phyloP scores from a whole-genome alignment of 176 grass and related monocot species.

The Cenchrus fungigraminus region DNA sequence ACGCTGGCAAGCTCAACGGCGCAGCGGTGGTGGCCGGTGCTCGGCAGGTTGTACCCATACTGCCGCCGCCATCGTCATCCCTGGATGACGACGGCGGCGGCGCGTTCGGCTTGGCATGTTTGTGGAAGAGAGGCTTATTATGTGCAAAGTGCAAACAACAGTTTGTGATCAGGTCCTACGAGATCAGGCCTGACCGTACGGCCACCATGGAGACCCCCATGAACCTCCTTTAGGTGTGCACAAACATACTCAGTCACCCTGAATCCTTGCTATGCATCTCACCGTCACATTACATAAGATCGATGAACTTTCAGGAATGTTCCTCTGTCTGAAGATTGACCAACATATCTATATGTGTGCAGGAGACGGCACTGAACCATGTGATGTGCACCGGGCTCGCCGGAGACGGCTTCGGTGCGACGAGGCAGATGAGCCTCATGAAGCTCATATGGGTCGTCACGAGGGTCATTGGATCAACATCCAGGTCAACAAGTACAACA shows the following conservation, averaged over 20 bases:
- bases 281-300: background rate
- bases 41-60: background rate
- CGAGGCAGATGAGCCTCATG: slow-evolving; percentile 52
- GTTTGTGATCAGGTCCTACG: slow-evolving; percentile 62
- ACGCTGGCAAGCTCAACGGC: slow-evolving; percentile 38
- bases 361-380: slow-evolving; percentile 63
- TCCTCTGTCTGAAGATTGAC: background rate
- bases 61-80: background rate
- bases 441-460: slow-evolving; percentile 68
- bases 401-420: slow-evolving; percentile 51
- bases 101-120: slow-evolving; percentile 54
- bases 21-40: background rate
- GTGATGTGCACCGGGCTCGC: slow-evolving; percentile 63
- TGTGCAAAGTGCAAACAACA: slow-evolving; percentile 38
- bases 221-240: slow-evolving; percentile 56
- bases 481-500: slow-evolving; percentile 61
- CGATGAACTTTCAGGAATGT: background rate
- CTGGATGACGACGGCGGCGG: background rate
- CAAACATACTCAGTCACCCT: background rate
- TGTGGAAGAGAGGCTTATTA: slow-evolving; percentile 48
- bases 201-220: slow-evolving; percentile 62
- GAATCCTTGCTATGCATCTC: background rate
- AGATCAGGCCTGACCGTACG: slow-evolving; percentile 62
- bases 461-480: slow-evolving; percentile 44
- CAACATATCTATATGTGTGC: background rate